Evolutionary conservation across 2,329 filamentous ascomycete genomes (phyloP).

Genomic region (Botrytis porri): DNA sequence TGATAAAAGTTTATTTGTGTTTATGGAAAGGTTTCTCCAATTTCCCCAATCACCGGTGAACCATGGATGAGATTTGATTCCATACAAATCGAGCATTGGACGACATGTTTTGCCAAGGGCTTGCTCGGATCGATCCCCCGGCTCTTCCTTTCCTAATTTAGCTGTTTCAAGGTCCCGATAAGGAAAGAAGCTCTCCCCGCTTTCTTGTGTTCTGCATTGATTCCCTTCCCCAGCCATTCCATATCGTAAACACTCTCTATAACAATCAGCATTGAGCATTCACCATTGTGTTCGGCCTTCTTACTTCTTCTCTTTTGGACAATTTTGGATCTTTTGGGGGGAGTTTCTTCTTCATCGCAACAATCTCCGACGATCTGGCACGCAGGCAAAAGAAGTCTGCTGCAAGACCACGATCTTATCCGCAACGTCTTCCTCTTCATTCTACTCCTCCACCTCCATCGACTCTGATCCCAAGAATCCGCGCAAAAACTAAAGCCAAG

Average conservation of each 20-base stretch:
- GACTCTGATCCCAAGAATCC: not conserved
- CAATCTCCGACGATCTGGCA: conserved; percentile 13
- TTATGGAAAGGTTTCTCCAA: not conserved
- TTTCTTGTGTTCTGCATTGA: conserved; percentile 5
- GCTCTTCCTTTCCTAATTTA: not conserved
- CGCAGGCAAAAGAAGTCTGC: conserved; percentile 4
- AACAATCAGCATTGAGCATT: not conserved
- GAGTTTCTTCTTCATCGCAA: not conserved
- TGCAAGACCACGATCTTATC: not conserved
- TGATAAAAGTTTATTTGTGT: not conserved
- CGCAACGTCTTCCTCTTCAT: not conserved
- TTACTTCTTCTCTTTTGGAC: not conserved
- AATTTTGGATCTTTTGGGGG: not conserved
- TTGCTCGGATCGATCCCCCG: not conserved
- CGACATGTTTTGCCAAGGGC: not conserved
- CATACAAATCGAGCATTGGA: not conserved
- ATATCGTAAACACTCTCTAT: conserved; percentile 7
- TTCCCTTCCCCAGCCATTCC: conserved; percentile 10
- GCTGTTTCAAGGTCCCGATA: conserved; percentile 15
- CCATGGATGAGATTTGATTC: not conserved
- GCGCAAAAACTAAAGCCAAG: conserved; percentile 13
- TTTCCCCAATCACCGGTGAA: not conserved
- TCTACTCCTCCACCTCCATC: not conserved
- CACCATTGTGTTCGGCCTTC: not conserved
- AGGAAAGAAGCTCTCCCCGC: conserved; percentile 30